Base-by-base conservation (phyloP, 2,329 filamentous ascomycete genomes). In the Fusarium torreyae region DNA sequence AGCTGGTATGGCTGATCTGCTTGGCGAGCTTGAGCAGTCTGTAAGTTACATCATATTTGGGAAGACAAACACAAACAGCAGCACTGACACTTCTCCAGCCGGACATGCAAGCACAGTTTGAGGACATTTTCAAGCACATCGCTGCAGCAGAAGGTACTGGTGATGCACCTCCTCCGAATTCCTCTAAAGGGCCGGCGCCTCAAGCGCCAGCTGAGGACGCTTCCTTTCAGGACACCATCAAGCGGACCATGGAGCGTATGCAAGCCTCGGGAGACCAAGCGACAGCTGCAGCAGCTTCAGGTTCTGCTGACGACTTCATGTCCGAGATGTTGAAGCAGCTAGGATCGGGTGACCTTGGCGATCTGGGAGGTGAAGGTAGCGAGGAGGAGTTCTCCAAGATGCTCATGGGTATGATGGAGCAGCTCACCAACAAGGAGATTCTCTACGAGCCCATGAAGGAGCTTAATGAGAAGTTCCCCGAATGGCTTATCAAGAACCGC, bases 391-490 rank as follows among this genome's bases (percentile, higher is more conserved):
- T 98, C 75, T 94, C 93, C 59, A 95, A 97, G 82, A 94, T 98
- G 89, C 88, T 99, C 63, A 89, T 97, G 86, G 93, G 92, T 55
- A 97, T 98, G 94, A 98, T 99, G 95, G 94, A 98, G 82, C 94
- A 99, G 80, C 86, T 99, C 68, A 98, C 96, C 5, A 97, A 97
- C 80, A 98, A 97, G 84, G 96, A 98, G 73, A 98, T 99, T 68
- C 82, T 99, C 51, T 98, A 98, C 78, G 95, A 99, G 82, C 96
- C 96, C 4, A 98, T 99, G 94, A 97, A 97, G 83, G 96, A 99
- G 81, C 84, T 99, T 48, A 84, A 97, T 78, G 91, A 93, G 54
- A 98, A 98, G 80, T 99, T 96, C 77, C 95, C 94, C 0, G 89
- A 82, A 3, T 99, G 96, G 95, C 86, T 99, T 78, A 87, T 88